Base-by-base conservation (phyloP, 1,284 basidiomycete species). In the Crepidotus sp. region DNA sequence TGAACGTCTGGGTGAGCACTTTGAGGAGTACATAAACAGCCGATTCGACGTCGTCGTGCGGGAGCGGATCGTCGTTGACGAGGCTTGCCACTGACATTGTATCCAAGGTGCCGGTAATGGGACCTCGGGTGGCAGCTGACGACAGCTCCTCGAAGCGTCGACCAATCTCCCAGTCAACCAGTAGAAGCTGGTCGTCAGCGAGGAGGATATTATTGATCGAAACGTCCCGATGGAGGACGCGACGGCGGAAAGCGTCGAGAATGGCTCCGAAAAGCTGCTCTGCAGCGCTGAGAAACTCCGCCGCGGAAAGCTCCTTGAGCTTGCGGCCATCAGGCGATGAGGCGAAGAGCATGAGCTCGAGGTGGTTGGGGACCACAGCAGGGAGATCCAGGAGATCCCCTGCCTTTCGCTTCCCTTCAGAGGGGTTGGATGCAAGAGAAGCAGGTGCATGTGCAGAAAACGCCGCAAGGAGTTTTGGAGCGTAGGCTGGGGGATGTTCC, bases 1-100 rank as follows among this genome's bases (percentile, higher is more conserved):
- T 8, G 26, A 42, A 42, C 14, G 19, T 37, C 35, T 44, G 42
- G 6, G 42, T 44, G n/a, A 44, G 14, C 21, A 26, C 35, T 29
- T 44, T 44, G 27, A 44, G 35, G 24, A 44, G 29, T 13, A 44
- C 42, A 14, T 44, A 44, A n/a, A 24, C 14, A 3, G 42, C 42
- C 6, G 42, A 44, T 29, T 44, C 42, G 27, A 44, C 31, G 42
- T 44, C 42, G 36, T 44, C 42, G 33, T 44, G 42, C 36, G 42
- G 42, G 27, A 44, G 42, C 36, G 36, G 42, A 29, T 29, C 42
- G 2, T 7, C 14, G n/a, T n/a, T n/a, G n/a, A n/a, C 10, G 27
- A 37, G 42, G 29, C 24, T 36, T 8, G 26, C 34, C 14, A 32
- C 27, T 15, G 42, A 31, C 42, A 44, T 44, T 24, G 42, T 44